A percentile compares a stretch with the other conserved stretches of the same genome.
These are phyloP conservation scores for Lepraria neglecta DNA, from an alignment of 495 filamentous ascomycete species.

Conservation along the genomic window DNA sequence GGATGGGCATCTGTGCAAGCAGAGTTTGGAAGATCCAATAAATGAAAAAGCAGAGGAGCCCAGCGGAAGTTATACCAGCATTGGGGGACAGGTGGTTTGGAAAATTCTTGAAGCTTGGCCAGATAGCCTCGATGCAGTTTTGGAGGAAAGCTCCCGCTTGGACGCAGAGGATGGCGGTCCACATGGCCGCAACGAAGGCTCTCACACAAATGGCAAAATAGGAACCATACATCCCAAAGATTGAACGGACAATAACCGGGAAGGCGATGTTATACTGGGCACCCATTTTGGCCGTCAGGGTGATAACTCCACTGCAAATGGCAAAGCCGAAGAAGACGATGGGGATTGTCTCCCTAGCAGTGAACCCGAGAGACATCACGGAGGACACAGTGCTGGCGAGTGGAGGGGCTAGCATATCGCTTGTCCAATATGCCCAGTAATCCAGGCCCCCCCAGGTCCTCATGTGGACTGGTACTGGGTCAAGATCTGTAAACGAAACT, in stretches of 20 bases:
- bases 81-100: constrained; percentile 43
- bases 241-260: constrained; percentile 29
- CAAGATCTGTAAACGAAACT: constrained; percentile 35
- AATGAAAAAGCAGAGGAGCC: constrained; percentile 44
- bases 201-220: constrained; percentile 39
- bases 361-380: constrained; percentile 44
- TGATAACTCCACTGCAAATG: constrained; percentile 40
- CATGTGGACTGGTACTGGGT: constrained; percentile 40
- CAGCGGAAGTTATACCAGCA: constrained; percentile 43
- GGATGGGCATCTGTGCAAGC: constrained; percentile 47
- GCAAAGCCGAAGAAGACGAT: constrained; percentile 43
- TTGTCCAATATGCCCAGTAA: constrained; percentile 30
- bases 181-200: constrained; percentile 46
- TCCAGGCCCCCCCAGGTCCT: constrained; percentile 39
- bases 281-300: constrained; percentile 42
- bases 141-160: constrained; percentile 43
- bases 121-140: constrained; percentile 47
- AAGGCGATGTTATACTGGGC: constrained; percentile 31
- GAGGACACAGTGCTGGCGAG: constrained; percentile 32
- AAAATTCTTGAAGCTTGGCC: constrained; percentile 49
- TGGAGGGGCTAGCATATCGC: constrained; percentile 27
- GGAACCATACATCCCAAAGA: constrained; percentile 54
- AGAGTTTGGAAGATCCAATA: constrained; percentile 44
- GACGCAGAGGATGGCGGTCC: constrained; percentile 45
- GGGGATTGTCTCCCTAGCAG: constrained; percentile 42